These are phyloP conservation scores for Corchorus olitorius DNA, from an alignment of 345 rosid species.

Conservation along the genomic window DNA sequence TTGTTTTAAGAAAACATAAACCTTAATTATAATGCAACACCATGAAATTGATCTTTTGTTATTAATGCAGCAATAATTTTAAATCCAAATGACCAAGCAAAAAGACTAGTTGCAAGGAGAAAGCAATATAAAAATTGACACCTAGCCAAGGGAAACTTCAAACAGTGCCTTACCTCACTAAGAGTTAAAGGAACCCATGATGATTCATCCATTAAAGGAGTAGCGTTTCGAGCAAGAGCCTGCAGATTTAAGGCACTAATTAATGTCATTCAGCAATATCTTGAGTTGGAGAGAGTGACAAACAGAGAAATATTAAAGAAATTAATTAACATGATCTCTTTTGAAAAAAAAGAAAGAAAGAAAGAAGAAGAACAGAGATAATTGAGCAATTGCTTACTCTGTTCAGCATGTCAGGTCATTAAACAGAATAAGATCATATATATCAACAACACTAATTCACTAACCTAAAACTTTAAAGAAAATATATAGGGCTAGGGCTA, in stretches of 20 bases:
- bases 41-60: neutral
- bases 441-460: conserved; percentile 7
- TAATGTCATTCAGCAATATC: neutral
- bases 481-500: conserved; percentile 22
- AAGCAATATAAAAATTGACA: neutral
- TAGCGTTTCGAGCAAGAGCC: conserved; percentile 60
- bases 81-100: neutral
- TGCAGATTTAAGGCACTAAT: conserved; percentile 27
- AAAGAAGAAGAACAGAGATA: neutral
- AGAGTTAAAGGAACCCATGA: conserved; percentile 63
- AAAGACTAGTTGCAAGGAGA: neutral
- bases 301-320: neutral
- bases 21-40: neutral
- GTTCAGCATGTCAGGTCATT: neutral
- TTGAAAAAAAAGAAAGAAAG: neutral
- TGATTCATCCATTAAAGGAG: conserved; percentile 71
- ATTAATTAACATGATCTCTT: neutral
- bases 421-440: neutral
- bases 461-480: neutral
- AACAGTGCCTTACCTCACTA: conserved; percentile 39
- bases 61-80: neutral
- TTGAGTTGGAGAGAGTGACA: neutral
- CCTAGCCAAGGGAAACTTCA: neutral
- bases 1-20: no score
- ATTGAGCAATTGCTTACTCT: neutral